phyloP scores from a whole-genome alignment of 1,284 basidiomycete species.

The Puccinia coronata region DNA sequence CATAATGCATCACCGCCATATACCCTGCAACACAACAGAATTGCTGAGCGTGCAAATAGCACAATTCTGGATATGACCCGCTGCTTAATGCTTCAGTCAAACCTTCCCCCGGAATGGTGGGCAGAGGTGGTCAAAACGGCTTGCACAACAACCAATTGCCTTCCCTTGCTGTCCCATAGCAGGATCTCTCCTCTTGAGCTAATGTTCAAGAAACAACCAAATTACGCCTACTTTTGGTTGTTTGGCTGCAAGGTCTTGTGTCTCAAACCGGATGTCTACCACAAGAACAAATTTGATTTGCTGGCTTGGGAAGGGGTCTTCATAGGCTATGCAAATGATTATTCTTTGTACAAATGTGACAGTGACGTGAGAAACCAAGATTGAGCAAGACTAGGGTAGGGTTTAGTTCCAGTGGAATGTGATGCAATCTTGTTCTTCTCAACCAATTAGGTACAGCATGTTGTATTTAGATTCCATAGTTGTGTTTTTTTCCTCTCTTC shows the following conservation, averaged over 20 bases:
- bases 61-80: constrained; percentile 3
- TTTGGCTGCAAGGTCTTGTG: background rate
- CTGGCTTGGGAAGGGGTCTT: background rate
- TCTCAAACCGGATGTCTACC: background rate
- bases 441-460: no score
- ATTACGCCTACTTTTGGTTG: background rate
- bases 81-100: background rate
- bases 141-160: background rate
- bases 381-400: no score
- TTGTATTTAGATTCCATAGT: no score
- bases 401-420: no score
- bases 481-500: no score
- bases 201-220: background rate
- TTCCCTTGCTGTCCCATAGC: background rate
- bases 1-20: background rate
- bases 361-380: no score
- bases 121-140: background rate
- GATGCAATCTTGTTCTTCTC: no score
- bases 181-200: background rate
- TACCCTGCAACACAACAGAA: background rate
- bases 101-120: constrained; percentile 5
- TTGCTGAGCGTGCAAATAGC: constrained; percentile 2
- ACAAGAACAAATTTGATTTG: background rate
- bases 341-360: background rate
- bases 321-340: constrained; percentile 8